A percentile compares a stretch with the other conserved stretches of the same genome.
These are phyloP conservation scores for Rhexocercosporidium sp. DNA, from an alignment of 2,329 filamentous ascomycete genomes.

Conservation along the genomic window DNA sequence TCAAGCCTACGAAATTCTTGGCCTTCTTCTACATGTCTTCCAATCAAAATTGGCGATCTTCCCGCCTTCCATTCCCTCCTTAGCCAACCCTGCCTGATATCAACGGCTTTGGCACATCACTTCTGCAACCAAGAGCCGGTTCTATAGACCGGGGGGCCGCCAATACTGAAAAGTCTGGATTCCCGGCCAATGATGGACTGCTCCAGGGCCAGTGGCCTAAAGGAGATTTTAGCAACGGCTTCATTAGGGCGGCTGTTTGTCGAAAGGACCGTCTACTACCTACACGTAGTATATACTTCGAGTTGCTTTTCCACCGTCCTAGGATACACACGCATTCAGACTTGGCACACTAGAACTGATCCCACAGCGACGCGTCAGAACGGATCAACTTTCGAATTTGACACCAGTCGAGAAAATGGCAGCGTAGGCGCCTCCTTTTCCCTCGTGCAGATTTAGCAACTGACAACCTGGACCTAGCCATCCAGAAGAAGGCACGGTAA, in stretches of 20 bases:
- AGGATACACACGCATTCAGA: neutral
- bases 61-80: neutral
- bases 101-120: neutral
- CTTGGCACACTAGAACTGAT: neutral
- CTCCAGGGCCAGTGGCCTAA: neutral
- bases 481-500: constrained; percentile 49
- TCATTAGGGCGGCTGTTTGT: neutral
- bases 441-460: neutral
- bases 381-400: neutral
- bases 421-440: constrained; percentile 13
- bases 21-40: neutral
- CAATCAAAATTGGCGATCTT: neutral
- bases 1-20: neutral
- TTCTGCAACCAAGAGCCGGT: constrained; percentile 1
- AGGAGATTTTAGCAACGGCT: neutral
- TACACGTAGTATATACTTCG: neutral
- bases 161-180: neutral
- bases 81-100: neutral
- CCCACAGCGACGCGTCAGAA: neutral
- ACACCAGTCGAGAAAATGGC: constrained; percentile 18
- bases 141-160: neutral
- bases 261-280: neutral
- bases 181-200: neutral
- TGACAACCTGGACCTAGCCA: constrained; percentile 37
- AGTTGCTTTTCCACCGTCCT: neutral